Evolutionary conservation across 441 rosid genomes (phyloP).

Genomic region (Adansonia madagascariensis): DNA sequence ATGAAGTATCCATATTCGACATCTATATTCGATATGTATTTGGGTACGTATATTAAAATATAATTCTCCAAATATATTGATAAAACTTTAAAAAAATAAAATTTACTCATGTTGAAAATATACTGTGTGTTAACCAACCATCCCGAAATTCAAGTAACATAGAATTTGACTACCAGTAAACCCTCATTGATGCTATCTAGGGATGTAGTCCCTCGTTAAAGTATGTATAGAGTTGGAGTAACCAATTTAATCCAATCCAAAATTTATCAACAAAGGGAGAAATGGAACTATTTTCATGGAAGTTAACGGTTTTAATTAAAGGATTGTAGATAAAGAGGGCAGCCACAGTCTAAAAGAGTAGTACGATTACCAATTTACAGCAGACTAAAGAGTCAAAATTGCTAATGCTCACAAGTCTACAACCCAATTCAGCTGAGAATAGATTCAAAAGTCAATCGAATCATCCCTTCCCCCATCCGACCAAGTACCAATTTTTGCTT

Average conservation of each 20-base stretch:
- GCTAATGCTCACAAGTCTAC: neutral
- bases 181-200: neutral
- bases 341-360: neutral
- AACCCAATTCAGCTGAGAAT: slow-evolving; percentile 1
- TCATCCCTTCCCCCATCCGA: neutral
- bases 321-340: neutral
- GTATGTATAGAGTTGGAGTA: neutral
- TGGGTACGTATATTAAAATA: too few relatives aligned
- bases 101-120: too few relatives aligned
- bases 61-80: too few relatives aligned
- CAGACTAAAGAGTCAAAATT: neutral
- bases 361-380: neutral
- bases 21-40: too few relatives aligned
- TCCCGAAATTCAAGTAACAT: too few relatives aligned
- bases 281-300: neutral
- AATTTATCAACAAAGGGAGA: neutral
- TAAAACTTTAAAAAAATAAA: too few relatives aligned
- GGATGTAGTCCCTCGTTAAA: neutral
- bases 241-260: neutral
- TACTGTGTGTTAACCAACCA: too few relatives aligned
- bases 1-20: too few relatives aligned
- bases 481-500: too few relatives aligned
- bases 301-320: neutral
- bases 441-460: neutral
- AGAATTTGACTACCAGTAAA: neutral